Base-by-base conservation (phyloP, 2,329 filamentous ascomycete genomes). In the Aspergillus latus region DNA sequence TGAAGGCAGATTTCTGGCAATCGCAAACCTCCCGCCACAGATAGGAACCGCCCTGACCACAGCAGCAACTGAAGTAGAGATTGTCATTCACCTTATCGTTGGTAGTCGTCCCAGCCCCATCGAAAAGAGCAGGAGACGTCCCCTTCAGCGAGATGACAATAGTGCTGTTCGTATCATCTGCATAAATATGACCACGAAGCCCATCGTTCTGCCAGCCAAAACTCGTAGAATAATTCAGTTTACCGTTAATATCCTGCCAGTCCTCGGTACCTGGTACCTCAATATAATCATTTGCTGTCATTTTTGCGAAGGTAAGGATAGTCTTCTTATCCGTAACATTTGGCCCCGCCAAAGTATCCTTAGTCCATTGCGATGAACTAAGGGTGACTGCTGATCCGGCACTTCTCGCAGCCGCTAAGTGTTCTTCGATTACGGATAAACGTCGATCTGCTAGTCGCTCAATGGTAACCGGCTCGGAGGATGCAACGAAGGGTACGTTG, bases 11-110 rank as follows among this genome's bases (percentile, higher is more conserved):
- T 1, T 89, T 90, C 60, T 92, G 90, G 71, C 94, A 99, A 72
- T 96, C 89, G 74, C 94, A 99, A 54, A 96, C 92, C 70, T 95
- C 88, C 59, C 89, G 87, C 88, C 92, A 97, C 13, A 92, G 85
- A 76, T 87, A 92, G 62, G 92, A 90, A 0, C 92, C 92, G 66
- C 95, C 92, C 75, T 97, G 92, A 3, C 86, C 94, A 74, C 94
- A 99, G 74, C 94, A 99, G 76, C 94, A 99, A 69, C 92, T 96
- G 77, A 97, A 97, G 75, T 96, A 96, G 8, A 99, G 81, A 70
- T 99, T 99, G 75, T 99, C 94, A 72, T 97, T 99, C 68, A 92
- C 80, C 77, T 99, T 99, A 77, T 99, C 94, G 64, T 96, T 96
- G 28, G 92, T 96, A 0, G 93, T 97, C 1, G 94, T 97, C 50